Evolutionary conservation across 2,329 filamentous ascomycete species (phyloP).

Genomic region (Fonsecaea erecta): DNA sequence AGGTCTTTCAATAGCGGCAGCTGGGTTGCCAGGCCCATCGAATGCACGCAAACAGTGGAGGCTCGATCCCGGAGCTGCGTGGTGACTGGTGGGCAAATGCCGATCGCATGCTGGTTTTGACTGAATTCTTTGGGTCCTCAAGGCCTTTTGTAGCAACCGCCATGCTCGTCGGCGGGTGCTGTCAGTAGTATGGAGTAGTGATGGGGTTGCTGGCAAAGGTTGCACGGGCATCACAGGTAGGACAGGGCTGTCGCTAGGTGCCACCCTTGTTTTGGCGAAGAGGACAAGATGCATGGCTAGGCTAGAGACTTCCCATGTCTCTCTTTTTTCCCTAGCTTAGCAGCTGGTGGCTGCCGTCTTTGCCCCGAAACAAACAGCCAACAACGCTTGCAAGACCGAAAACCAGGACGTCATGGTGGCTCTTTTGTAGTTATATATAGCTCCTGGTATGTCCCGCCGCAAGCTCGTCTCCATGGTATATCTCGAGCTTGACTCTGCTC

Average conservation of each 20-base stretch:
- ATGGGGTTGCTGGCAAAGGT: not conserved
- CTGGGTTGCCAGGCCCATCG: not conserved
- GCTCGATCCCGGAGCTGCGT: conserved; percentile 10
- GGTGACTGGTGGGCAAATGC: conserved; percentile 1
- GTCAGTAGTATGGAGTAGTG: not conserved
- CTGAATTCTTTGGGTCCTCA: not conserved
- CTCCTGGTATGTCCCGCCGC: not conserved
- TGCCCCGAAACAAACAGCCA: not conserved
- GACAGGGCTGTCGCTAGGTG: not conserved
- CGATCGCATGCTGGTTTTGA: not conserved
- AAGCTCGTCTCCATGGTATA: not conserved
- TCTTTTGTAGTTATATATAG: not conserved
- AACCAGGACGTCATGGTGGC: not conserved
- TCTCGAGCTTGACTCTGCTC: not conserved
- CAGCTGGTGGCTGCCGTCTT: not conserved
- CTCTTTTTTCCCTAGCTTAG: not conserved
- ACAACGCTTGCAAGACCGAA: not conserved
- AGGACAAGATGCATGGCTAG: not conserved
- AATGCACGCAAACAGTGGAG: not conserved
- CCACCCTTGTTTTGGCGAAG: not conserved
- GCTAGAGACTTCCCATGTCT: not conserved
- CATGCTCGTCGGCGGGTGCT: not conserved
- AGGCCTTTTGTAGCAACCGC: not conserved
- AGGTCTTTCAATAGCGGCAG: conserved; percentile 6
- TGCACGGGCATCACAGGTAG: not conserved